phyloP scores from a whole-genome alignment of 179 eudicot species.

The Drosera spatulata region DNA sequence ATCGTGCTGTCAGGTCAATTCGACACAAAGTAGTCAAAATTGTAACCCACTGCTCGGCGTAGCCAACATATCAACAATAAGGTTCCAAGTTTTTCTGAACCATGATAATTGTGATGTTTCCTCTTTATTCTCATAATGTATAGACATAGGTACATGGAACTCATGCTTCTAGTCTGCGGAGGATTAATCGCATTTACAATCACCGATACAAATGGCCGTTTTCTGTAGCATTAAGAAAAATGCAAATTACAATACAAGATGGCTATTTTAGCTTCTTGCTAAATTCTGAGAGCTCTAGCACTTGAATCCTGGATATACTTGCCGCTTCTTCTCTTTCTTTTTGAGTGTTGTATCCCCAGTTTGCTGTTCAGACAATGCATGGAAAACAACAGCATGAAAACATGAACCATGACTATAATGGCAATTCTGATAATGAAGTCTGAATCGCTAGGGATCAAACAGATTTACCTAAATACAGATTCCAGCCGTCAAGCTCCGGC shows the following conservation, averaged over 20 bases:
- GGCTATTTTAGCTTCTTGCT: constrained; percentile 72
- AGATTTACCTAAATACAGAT: constrained; percentile 66
- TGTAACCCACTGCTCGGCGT: background rate
- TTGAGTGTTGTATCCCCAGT: constrained; percentile 89
- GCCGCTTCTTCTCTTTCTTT: constrained; percentile 89
- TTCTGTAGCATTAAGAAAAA: background rate
- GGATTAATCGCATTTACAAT: no score
- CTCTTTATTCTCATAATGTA: background rate
- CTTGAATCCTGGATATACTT: constrained; percentile 52
- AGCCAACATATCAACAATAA: background rate
- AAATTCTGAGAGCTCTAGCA: constrained; percentile 75
- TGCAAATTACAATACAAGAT: background rate
- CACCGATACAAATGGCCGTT: background rate
- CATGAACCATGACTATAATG: background rate
- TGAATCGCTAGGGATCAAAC: background rate
- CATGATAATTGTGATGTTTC: background rate
- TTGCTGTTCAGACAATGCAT: constrained; percentile 27
- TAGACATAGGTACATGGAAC: background rate
- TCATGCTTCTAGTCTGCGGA: background rate
- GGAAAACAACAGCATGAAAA: background rate
- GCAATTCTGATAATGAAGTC: background rate
- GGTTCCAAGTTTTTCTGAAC: background rate
- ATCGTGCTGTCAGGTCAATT: background rate
- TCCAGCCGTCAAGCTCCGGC: constrained; percentile 74
- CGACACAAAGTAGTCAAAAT: background rate